Base-by-base conservation (phyloP, 495 filamentous ascomycete genomes). In the Pseudoneurospora amorphoporcata region DNA sequence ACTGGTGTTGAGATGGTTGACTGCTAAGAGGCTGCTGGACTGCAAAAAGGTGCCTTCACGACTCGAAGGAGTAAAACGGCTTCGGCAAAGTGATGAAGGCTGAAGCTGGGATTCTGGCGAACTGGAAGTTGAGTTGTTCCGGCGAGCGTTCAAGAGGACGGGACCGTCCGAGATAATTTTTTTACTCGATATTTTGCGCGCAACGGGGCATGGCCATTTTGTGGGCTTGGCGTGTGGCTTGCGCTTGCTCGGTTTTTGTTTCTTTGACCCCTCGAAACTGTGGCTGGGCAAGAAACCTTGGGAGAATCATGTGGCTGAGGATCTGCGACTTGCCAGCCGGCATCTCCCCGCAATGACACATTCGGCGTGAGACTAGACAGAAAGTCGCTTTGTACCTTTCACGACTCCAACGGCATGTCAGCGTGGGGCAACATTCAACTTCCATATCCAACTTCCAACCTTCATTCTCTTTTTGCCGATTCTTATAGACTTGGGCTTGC, bases 31-130 rank as follows among this genome's bases (percentile, higher is more conserved):
- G 38, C 68, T 19, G 47, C 41, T 71, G 29, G 39, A 14, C 68
- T 72, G 72, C 68, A 68, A 43, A 39, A 71, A 69, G 23, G 72
- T 72, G 69, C 83, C 88, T 86, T 90, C 88, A 90, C 82, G 89
- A 91, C 90, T 90, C 88, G 88, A 87, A 87, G 84, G 81, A 74
- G 53, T 61, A 61, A 65, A 72, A 73, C 72, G 75, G 86, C 89
- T 89, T 87, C 92, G 89, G 91, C 90, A 92, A 93, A 84, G 91
- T 92, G 90, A 92, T 92, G 89, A 89, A 89, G 90, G 87, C 74
- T 47, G 72, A 70, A 69, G 61, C 39, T 35, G 19, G 45, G 45
- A 53, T 53, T 53, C 19, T 53, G 53, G 53, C 53, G 53, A 61
- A 61, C 53, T 61, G 53, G 53, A 61, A 61, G 53, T 61, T 61